phyloP scores from a whole-genome alignment of 2,329 filamentous ascomycete genomes.

The Chaetothyriales sp. region DNA sequence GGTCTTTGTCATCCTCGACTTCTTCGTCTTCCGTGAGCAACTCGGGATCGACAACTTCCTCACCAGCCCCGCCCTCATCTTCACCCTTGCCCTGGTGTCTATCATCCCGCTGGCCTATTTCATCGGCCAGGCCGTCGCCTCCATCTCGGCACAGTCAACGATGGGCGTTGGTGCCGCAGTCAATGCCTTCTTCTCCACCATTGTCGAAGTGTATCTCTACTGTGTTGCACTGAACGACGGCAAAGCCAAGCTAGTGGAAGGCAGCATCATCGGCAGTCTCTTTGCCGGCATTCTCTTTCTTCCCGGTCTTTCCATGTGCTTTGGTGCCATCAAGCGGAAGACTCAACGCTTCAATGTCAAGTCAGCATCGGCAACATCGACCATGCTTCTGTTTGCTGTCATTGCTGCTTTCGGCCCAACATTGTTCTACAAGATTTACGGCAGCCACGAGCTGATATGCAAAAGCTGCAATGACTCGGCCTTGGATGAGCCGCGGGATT shows the following conservation, averaged over 20 bases:
- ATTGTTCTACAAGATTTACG: conserved; percentile 96
- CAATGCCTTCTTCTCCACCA: conserved; percentile 94
- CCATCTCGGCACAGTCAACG: conserved; percentile 93
- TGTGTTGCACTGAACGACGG: conserved; percentile 85
- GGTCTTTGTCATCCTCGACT: conserved; percentile 89
- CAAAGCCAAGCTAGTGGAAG: conserved; percentile 84
- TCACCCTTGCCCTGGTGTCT: conserved; percentile 67
- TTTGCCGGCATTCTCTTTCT: conserved; percentile 92
- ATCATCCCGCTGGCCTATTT: conserved; percentile 97
- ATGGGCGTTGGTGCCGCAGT: conserved; percentile 96
- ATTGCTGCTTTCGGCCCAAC: conserved; percentile 93
- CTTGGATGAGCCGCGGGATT: conserved; percentile 47
- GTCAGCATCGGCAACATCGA: conserved; percentile 90
- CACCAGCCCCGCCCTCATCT: conserved; percentile 74
- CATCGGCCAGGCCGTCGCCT: conserved; percentile 94
- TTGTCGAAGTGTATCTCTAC: conserved; percentile 96
- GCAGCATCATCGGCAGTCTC: conserved; percentile 93
- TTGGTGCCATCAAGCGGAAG: conserved; percentile 92
- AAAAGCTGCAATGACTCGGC: conserved; percentile 44
- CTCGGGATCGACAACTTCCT: conserved; percentile 57
- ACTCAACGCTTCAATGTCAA: conserved; percentile 96
- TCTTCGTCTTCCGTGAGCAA: conserved; percentile 56
- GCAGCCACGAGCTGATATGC: conserved; percentile 89
- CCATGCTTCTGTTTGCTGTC: conserved; percentile 91
- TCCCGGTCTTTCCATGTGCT: conserved; percentile 94